These are phyloP conservation scores for Diaporthe citrichinensis DNA, from an alignment of 2,329 filamentous ascomycete genomes.

Conservation along the genomic window DNA sequence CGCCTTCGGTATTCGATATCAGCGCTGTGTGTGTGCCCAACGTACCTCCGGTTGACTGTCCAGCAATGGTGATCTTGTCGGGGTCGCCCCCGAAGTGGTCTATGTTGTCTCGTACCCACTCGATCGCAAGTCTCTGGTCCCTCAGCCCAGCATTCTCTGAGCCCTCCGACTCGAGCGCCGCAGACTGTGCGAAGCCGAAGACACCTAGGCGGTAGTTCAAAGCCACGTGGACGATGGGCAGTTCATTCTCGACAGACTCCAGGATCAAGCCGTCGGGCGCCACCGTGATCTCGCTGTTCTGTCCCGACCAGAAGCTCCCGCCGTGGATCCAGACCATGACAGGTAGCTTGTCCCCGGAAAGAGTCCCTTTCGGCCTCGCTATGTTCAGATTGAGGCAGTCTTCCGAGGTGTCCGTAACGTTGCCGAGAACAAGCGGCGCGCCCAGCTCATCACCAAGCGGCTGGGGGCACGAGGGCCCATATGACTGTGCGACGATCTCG, in stretches of 20 bases:
- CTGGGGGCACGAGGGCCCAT: constrained; percentile 62
- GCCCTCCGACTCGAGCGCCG: constrained; percentile 48
- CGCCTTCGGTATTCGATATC: background rate
- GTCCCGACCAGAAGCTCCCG: constrained; percentile 44
- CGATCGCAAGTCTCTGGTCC: constrained; percentile 60
- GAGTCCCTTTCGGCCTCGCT: constrained; percentile 29
- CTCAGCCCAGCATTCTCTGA: constrained; percentile 61
- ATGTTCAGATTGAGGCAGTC: constrained; percentile 40
- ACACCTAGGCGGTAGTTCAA: constrained; percentile 48
- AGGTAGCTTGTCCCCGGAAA: constrained; percentile 43
- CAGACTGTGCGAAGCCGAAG: constrained; percentile 50
- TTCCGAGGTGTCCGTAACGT: constrained; percentile 37
- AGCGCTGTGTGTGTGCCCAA: background rate
- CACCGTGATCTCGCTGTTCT: constrained; percentile 46
- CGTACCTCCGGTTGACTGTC: constrained; percentile 38
- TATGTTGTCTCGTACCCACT: constrained; percentile 63
- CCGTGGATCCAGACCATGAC: constrained; percentile 49
- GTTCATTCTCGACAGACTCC: constrained; percentile 55
- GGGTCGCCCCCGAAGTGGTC: constrained; percentile 60
- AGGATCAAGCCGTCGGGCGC: constrained; percentile 55
- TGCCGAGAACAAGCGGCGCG: constrained; percentile 42
- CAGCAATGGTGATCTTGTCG: constrained; percentile 42
- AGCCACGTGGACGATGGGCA: constrained; percentile 41
- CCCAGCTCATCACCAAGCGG: constrained; percentile 48
- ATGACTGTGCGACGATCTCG: constrained; percentile 54